Conservation (phyloP, 768 basidiomycete species). For the Pulveroboletus sp. region DNA sequence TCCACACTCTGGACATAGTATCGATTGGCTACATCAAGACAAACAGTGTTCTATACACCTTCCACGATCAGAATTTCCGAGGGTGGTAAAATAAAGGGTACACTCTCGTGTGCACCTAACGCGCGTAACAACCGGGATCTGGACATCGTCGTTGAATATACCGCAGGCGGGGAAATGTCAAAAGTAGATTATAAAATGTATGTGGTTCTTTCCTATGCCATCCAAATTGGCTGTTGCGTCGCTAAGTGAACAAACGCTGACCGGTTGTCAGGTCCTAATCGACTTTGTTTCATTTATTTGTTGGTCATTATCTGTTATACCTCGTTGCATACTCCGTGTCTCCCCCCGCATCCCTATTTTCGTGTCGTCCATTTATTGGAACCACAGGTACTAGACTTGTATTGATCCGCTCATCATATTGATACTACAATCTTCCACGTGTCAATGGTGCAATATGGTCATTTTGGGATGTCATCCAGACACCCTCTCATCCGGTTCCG, state of each 20-base stretch:
- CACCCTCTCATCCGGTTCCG: neutral
- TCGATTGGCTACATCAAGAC: slow-evolving; percentile 42
- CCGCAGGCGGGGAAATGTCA: slow-evolving; percentile 33
- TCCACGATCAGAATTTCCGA: slow-evolving; percentile 65
- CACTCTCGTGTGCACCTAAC: slow-evolving; percentile 82
- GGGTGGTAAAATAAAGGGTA: slow-evolving; percentile 73
- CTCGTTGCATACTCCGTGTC: slow-evolving; percentile 4
- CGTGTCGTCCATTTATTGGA: slow-evolving; percentile 1
- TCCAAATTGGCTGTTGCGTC: slow-evolving; percentile 11
- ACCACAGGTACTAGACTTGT: slow-evolving; percentile 28
- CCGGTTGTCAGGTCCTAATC: slow-evolving; percentile 73
- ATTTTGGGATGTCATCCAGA: neutral
- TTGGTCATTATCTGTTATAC: slow-evolving; percentile 11
- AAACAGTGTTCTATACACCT: slow-evolving; percentile 98
- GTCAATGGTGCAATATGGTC: neutral
- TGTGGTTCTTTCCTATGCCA: slow-evolving; percentile 40
- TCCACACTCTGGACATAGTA: neutral
- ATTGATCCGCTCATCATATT: slow-evolving; percentile 7
- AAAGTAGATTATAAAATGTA: slow-evolving; percentile 82
- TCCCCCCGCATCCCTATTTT: neutral
- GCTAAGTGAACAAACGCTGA: slow-evolving; percentile 50
- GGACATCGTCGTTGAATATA: slow-evolving; percentile 83
- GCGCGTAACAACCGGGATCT: slow-evolving; percentile 91
- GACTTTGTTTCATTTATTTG: slow-evolving; percentile 3
- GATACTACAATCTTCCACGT: slow-evolving; percentile 1